phyloP scores from a whole-genome alignment of 805 yeast species.

The Kodamaea restingae region DNA sequence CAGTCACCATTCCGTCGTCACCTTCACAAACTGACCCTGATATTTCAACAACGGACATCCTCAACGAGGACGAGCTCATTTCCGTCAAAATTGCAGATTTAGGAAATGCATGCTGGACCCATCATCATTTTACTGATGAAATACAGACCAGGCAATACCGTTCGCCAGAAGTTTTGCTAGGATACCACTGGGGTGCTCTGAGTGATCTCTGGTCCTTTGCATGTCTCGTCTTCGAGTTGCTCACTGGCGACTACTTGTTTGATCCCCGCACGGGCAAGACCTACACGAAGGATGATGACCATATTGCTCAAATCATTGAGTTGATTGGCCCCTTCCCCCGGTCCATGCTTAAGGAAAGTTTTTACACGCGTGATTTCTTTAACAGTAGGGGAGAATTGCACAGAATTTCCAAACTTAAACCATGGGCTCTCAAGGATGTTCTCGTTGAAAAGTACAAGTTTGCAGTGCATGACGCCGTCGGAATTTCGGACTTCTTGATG shows the following conservation, averaged over 20 bases:
- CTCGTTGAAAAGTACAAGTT: conserved; percentile 82
- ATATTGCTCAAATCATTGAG: conserved; percentile 91
- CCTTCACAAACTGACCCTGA: conserved; percentile 3
- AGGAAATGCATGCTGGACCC: conserved; percentile 66
- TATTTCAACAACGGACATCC: conserved; percentile 12
- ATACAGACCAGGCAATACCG: conserved; percentile 68
- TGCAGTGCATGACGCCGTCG: conserved; percentile 61
- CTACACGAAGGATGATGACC: conserved; percentile 90
- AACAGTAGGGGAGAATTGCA: conserved; percentile 67
- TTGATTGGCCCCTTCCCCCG: conserved; percentile 67
- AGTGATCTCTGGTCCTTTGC: conserved; percentile 97
- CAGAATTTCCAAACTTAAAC: conserved; percentile 75
- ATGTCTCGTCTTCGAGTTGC: conserved; percentile 81
- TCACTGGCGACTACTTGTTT: conserved; percentile 92
- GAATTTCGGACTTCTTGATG: conserved; percentile 67
- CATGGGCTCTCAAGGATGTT: conserved; percentile 84
- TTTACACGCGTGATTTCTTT: conserved; percentile 59
- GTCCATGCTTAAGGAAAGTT: conserved; percentile 53
- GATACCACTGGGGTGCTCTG: conserved; percentile 82
- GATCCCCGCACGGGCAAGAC: conserved; percentile 80
- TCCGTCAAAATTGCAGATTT: conserved; percentile 62
- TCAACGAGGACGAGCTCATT: conserved; percentile 18
- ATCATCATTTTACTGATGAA: conserved; percentile 62
- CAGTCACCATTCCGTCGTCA: conserved; percentile 13
- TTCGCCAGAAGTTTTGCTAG: conserved; percentile 59